Conservation (phyloP, 164 flowering plant species). For the Tetrastigma voinierianum region DNA sequence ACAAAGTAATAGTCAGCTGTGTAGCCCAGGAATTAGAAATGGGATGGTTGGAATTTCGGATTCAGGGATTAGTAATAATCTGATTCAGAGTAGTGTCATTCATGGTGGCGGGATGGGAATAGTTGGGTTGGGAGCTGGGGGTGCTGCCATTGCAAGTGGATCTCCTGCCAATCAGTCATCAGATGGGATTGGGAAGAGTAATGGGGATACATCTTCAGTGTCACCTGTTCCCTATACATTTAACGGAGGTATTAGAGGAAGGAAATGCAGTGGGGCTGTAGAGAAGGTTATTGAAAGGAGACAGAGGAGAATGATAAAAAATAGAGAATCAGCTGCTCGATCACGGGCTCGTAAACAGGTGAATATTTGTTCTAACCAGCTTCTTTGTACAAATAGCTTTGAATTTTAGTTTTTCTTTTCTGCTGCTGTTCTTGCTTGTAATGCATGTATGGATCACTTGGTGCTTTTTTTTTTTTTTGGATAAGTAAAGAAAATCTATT, state of each 20-base stretch:
- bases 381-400: neutral
- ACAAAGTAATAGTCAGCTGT: slow-evolving; percentile 33
- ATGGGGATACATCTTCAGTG: slow-evolving; percentile 75
- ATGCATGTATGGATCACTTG: no score
- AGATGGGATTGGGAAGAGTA: slow-evolving; percentile 70
- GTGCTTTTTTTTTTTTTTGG: no score
- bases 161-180: slow-evolving; percentile 77
- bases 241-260: slow-evolving; percentile 63
- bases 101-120: slow-evolving; percentile 54
- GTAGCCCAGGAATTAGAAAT: slow-evolving; percentile 42
- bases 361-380: neutral
- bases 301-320: slow-evolving; percentile 71
- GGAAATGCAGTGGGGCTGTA: slow-evolving; percentile 39
- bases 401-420: no score
- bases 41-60: slow-evolving; percentile 54
- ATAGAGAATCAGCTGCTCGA: slow-evolving; percentile 70
- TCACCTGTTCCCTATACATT: slow-evolving; percentile 77
- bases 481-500: no score
- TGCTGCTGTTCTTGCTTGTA: no score
- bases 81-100: slow-evolving; percentile 36
- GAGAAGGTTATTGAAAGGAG: slow-evolving; percentile 74
- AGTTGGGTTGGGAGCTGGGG: slow-evolving; percentile 60
- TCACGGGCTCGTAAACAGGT: slow-evolving; percentile 80
- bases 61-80: slow-evolving; percentile 30
- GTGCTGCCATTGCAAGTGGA: slow-evolving; percentile 36